Base-by-base conservation (phyloP, 1,284 basidiomycete genomes). In the Tilletia indica region DNA sequence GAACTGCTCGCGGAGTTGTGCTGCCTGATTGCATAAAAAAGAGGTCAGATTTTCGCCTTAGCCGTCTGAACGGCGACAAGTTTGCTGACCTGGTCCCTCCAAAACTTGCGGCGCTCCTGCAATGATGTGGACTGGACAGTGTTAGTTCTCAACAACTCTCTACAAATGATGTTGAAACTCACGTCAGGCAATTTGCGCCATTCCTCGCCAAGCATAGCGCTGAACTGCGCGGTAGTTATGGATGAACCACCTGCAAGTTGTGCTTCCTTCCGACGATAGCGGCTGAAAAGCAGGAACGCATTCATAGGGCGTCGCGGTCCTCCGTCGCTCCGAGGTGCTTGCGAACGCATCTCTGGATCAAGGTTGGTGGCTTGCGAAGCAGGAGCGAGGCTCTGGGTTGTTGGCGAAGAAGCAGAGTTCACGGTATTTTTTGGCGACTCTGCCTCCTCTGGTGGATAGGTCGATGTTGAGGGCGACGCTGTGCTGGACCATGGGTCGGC, bases 261-360 rank as follows among this genome's bases (percentile, higher is more conserved):
- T 8, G 36, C 61, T 34, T 64, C 61, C 34, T 64, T 64, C 12
- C 61, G 61, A 14, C 61, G 61, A 21, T 64, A 64, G 12, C 61
- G 61, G 36, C 34, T 38, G 61, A 64, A 64, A 14, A 64, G 61
- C 1, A 64, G 34, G 34, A 64, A 64, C 3, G 61, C 61, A 21
- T 64, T 64, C 61, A 64, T 64, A 11, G 61, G 61, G 0, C 61
- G 61, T 21, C 61, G 61, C 9, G 61, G 61, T 42, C 36, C 61
- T 42, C 61, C 61, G 38, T 64, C 61, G 36, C 61, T 64, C 36
- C 61, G 31, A 36, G 61, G 61, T 6, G 61, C 61, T n/a, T 64
- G 61, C 19, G 31, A 34, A 9, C 36, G 12, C 61, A 64, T 64
- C 36, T 38, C 34, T 39, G 61, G 61, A 16, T 34, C 61, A 38